These are phyloP conservation scores for Mortierella antarctica DNA, from an alignment of 192 early-diverging fungal species.

Conservation along the genomic window DNA sequence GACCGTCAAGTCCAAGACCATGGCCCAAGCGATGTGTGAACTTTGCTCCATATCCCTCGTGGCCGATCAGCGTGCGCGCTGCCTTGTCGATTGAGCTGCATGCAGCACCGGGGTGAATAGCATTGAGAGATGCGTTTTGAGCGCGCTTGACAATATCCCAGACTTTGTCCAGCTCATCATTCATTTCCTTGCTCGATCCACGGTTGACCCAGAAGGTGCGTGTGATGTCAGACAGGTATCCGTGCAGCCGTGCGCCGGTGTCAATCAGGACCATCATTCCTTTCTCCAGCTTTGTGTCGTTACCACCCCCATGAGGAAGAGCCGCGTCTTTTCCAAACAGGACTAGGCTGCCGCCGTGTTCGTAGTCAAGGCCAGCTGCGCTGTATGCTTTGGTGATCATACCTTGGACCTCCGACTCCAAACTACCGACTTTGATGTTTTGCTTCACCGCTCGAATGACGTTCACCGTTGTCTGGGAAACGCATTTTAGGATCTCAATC, in stretches of 20 bases:
- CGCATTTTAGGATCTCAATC: constrained; percentile 62
- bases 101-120: constrained; percentile 21
- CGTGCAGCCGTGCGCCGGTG: constrained; percentile 57
- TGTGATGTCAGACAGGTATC: constrained; percentile 62
- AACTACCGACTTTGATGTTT: constrained; percentile 43
- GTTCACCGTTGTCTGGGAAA: constrained; percentile 53
- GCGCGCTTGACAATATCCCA: constrained; percentile 61
- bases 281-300: constrained; percentile 42
- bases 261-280: constrained; percentile 61
- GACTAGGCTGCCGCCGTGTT: constrained; percentile 49
- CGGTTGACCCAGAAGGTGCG: constrained; percentile 59
- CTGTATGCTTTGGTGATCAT: constrained; percentile 47
- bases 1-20: constrained; percentile 63
- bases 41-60: constrained; percentile 52
- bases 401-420: constrained; percentile 49
- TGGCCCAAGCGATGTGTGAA: constrained; percentile 66
- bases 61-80: constrained; percentile 50
- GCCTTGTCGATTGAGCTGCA: constrained; percentile 62
- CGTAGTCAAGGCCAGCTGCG: constrained; percentile 49
- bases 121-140: constrained; percentile 51
- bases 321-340: constrained; percentile 63
- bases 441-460: constrained; percentile 56
- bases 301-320: constrained; percentile 59
- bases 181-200: constrained; percentile 33
- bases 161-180: constrained; percentile 54